Evolutionary conservation across 169 alveolate genomes (phyloP), one percentile per base, ranked within the genome.

Genomic region (Cryptosporidium ubiquitum): DNA sequence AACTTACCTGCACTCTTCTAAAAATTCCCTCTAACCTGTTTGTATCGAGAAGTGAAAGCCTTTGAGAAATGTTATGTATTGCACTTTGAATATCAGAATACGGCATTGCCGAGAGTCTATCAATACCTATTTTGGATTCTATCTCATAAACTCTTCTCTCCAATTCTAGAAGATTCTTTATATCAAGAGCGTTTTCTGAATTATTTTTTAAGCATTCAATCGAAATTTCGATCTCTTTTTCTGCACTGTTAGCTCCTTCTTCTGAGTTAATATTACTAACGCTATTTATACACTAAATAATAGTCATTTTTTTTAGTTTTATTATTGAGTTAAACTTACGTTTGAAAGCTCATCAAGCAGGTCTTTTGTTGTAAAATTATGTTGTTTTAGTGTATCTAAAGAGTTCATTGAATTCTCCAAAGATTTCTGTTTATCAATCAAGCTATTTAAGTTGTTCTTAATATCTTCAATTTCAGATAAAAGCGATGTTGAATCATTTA

Each of bases 31-130:
- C 94, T 51, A 92, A 70, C 84, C 92, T 86, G 29, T 64, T 92
- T 55, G 93, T 60, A 84, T 92, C 94, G 52, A 92, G 84, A 23
- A 92, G 84, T 14, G 92, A 85, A 60, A 92, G 73, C 75, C 79
- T 92, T 79, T 69, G 91, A 44, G 92, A 86, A 69, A 92, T 69
- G 68, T 70, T 91, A 66, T 91, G 52, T 37, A 92, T 92, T 58
- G 94, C 94, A 10, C 86, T 84, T 60, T 92, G 92, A 31, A 92
- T 75, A 49, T 92, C 94, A 75, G 84, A 85, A 61, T 92, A 92
- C 3, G 94, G 94, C 84, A 92, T 84, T 74, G 85, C 71, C 20
- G 92, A 73, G 70, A 92, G 91, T 70, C 86, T 84, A 29, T 92
- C 93, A 23, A 92, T 68, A 10, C 94, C 94, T 42, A 92, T 69